These are phyloP conservation scores for Lipomyces sp. DNA, from an alignment of 805 yeast species.

Conservation along the genomic window DNA sequence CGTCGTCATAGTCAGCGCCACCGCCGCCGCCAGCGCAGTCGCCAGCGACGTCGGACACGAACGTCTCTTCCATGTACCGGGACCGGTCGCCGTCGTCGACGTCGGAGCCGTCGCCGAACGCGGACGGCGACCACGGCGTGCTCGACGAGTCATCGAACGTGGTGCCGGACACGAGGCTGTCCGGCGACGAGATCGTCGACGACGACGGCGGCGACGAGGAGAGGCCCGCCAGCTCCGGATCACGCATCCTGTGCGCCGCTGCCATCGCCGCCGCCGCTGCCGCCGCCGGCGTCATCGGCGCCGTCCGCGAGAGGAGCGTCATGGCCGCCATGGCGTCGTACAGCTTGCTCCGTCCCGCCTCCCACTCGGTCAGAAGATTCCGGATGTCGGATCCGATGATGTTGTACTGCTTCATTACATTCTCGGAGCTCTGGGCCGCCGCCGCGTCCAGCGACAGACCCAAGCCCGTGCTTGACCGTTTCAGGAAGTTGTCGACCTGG, in stretches of 20 bases:
- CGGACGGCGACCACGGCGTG: constrained; percentile 13
- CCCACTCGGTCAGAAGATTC: constrained; percentile 25
- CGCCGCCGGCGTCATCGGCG: neutral
- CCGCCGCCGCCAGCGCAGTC: too few relatives aligned
- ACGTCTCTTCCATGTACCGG: too few relatives aligned
- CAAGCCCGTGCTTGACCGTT: constrained; percentile 7
- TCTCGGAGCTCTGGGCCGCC: constrained; percentile 3
- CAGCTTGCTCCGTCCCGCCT: constrained; percentile 16
- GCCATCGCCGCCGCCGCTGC: too few relatives aligned
- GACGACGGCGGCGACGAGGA: constrained; percentile 5
- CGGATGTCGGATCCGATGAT: constrained; percentile 21
- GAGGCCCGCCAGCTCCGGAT: neutral
- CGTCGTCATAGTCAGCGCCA: constrained; percentile 4
- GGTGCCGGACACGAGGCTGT: constrained; percentile 13
- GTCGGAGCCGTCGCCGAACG: too few relatives aligned
- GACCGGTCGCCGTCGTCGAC: too few relatives aligned
- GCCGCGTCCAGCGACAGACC: neutral
- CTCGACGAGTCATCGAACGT: constrained; percentile 4
- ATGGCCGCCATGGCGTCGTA: constrained; percentile 7
- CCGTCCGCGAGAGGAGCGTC: neutral
- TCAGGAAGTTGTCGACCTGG: constrained; percentile 6
- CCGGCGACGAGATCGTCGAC: constrained; percentile 16
- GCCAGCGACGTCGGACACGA: too few relatives aligned
- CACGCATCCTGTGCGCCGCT: neutral
- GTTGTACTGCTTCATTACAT: constrained; percentile 24